These are phyloP conservation scores for Hysterium pulicare DNA, from an alignment of 2,329 filamentous ascomycete species.

Conservation along the genomic window DNA sequence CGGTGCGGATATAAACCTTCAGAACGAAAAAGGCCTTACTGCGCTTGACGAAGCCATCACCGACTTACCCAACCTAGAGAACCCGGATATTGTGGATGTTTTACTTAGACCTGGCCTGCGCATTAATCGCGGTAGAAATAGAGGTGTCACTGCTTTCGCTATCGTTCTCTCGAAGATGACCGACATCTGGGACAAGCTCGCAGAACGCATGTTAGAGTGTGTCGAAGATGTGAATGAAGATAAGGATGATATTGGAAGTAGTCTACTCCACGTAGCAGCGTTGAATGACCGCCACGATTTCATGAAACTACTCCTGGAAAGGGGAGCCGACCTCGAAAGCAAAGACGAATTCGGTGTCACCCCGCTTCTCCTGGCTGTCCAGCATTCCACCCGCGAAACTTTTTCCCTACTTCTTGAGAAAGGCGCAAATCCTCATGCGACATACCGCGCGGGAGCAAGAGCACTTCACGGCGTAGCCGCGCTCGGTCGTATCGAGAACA, in stretches of 20 bases:
- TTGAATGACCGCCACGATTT: slow-evolving; percentile 4
- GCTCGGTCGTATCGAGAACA: slow-evolving; percentile 8
- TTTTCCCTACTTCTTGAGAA: slow-evolving; percentile 7
- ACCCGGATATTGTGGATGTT: slow-evolving; percentile 14
- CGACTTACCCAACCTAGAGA: slow-evolving; percentile 6
- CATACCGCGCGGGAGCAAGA: slow-evolving; percentile 8
- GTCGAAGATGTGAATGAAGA: slow-evolving; percentile 13
- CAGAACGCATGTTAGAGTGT: slow-evolving; percentile 17
- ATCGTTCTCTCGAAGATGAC: slow-evolving; percentile 8
- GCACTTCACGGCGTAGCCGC: slow-evolving; percentile 16
- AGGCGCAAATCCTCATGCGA: slow-evolving; percentile 11
- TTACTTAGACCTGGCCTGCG: slow-evolving; percentile 14
- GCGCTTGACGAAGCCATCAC: slow-evolving; percentile 15
- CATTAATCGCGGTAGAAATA: slow-evolving; percentile 15
- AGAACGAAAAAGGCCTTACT: slow-evolving; percentile 2
- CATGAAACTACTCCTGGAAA: slow-evolving; percentile 1
- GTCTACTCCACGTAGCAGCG: slow-evolving; percentile 17
- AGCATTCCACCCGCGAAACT: slow-evolving; percentile 7
- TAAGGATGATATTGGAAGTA: slow-evolving; percentile 13
- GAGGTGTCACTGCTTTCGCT: slow-evolving; percentile 11
- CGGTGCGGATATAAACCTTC: slow-evolving; percentile 15
- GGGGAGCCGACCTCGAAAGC: slow-evolving; percentile 9
- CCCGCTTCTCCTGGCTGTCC: slow-evolving; percentile 15
- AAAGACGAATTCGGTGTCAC: slow-evolving; percentile 10
- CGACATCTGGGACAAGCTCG: slow-evolving; percentile 7